Evolutionary conservation across 495 filamentous ascomycete genomes (phyloP).

Genomic region (Xylaria acuta): DNA sequence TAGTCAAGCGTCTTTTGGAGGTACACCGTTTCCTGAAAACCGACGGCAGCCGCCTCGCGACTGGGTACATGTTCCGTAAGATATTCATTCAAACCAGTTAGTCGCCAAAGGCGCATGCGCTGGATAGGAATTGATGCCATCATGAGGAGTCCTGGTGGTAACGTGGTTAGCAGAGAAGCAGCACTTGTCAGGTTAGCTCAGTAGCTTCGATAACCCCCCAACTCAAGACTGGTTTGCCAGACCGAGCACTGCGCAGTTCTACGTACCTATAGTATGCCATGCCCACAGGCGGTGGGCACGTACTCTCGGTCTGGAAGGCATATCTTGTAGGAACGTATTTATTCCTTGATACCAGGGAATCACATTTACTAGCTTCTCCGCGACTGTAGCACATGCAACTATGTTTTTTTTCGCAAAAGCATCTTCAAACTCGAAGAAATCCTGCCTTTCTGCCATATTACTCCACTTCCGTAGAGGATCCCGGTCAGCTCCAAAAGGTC

Average conservation of each 20-base stretch:
- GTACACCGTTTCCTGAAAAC: background rate
- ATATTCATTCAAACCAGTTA: background rate
- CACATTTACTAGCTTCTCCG: background rate
- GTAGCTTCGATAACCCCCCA: too few relatives aligned
- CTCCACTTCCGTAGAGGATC: background rate
- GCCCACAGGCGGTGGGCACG: background rate
- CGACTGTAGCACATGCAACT: background rate
- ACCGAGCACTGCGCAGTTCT: background rate
- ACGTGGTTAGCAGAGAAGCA: background rate
- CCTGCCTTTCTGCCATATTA: background rate
- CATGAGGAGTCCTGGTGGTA: background rate
- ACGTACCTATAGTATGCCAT: background rate
- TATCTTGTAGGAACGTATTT: background rate
- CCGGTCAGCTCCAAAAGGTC: background rate
- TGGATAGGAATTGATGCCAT: constrained; percentile 4
- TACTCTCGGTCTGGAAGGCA: background rate
- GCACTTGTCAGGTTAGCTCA: background rate
- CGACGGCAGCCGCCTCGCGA: background rate
- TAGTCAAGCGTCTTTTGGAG: too few relatives aligned
- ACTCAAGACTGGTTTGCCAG: background rate
- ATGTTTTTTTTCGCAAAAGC: background rate
- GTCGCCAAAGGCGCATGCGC: background rate
- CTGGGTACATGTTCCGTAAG: background rate
- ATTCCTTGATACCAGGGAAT: background rate
- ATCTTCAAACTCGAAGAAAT: background rate